These are phyloP conservation scores for Cordyceps fumosorosea DNA, from an alignment of 2,329 filamentous ascomycete genomes.

Conservation along the genomic window DNA sequence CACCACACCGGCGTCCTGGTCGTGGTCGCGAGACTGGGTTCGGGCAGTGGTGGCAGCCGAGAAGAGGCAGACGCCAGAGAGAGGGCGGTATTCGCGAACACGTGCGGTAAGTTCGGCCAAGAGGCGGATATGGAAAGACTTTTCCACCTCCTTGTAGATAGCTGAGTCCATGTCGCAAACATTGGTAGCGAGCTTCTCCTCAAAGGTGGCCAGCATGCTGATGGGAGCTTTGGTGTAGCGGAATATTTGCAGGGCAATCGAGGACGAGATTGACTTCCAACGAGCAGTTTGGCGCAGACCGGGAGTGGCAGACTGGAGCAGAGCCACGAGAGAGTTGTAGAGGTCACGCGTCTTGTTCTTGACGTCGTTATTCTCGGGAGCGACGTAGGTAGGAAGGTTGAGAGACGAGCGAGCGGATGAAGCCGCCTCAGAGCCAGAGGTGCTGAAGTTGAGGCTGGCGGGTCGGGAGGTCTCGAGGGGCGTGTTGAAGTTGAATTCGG, in stretches of 20 bases:
- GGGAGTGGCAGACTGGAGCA: conserved; percentile 45
- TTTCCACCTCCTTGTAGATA: conserved; percentile 43
- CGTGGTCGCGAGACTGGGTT: conserved; percentile 29
- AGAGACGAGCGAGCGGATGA: conserved; percentile 47
- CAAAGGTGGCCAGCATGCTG: conserved; percentile 41
- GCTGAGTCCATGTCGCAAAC: conserved; percentile 37
- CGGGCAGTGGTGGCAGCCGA: conserved; percentile 48
- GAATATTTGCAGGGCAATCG: conserved; percentile 52
- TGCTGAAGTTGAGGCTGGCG: conserved; percentile 46
- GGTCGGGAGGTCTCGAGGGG: conserved; percentile 40
- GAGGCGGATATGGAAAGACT: conserved; percentile 42
- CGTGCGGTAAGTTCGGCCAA: conserved; percentile 41
- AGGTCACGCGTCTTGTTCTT: conserved; percentile 40
- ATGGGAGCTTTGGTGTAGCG: conserved; percentile 47
- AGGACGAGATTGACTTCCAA: conserved; percentile 47
- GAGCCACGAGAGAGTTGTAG: conserved; percentile 46
- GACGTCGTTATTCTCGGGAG: conserved; percentile 33
- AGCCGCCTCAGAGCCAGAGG: conserved; percentile 35
- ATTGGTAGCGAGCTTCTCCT: conserved; percentile 41
- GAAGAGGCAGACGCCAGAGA: conserved; percentile 49
- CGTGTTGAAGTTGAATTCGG: conserved; percentile 44
- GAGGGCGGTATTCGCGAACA: conserved; percentile 45
- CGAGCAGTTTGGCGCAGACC: conserved; percentile 36
- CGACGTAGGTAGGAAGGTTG: conserved; percentile 32
- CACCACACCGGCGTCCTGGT: conserved; percentile 45